phyloP scores from a whole-genome alignment of 2,329 filamentous ascomycete genomes.

The Talaromyces sp. region DNA sequence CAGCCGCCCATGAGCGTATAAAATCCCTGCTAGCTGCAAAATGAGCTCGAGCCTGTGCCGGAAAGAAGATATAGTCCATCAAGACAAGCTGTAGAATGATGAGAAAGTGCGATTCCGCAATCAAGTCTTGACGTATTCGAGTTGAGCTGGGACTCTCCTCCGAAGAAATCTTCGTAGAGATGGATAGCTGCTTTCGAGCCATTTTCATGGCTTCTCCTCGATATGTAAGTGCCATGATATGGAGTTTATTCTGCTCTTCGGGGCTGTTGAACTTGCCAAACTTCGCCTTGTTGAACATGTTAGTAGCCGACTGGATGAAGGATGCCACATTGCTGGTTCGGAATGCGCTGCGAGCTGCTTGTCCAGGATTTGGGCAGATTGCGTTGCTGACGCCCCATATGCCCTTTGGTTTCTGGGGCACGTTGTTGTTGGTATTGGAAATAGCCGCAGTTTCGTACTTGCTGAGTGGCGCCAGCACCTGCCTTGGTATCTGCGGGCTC shows the following conservation, averaged over 20 bases:
- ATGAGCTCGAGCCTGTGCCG: constrained; percentile 5
- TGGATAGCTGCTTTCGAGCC: constrained; percentile 1
- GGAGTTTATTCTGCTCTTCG: constrained; percentile 4
- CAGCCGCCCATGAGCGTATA: background rate
- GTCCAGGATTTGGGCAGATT: constrained; percentile 3
- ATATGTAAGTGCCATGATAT: constrained; percentile 9
- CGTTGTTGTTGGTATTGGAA: background rate
- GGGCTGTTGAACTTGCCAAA: background rate
- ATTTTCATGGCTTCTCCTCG: constrained; percentile 11
- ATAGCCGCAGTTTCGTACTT: background rate
- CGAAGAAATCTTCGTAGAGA: background rate
- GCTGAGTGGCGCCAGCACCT: background rate
- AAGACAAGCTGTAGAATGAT: constrained; percentile 9
- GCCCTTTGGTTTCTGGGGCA: background rate
- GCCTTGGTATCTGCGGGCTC: background rate
- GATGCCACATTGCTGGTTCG: background rate
- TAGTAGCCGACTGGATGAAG: background rate
- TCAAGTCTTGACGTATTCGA: background rate
- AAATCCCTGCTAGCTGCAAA: constrained; percentile 8
- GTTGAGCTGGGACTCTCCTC: background rate
- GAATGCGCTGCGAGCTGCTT: constrained; percentile 6
- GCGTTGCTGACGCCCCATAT: constrained; percentile 10
- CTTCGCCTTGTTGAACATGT: background rate
- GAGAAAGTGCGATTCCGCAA: background rate
- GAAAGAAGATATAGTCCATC: constrained; percentile 10